phyloP scores from a whole-genome alignment of 2,329 filamentous ascomycete species.

The Trichoderma sp. region DNA sequence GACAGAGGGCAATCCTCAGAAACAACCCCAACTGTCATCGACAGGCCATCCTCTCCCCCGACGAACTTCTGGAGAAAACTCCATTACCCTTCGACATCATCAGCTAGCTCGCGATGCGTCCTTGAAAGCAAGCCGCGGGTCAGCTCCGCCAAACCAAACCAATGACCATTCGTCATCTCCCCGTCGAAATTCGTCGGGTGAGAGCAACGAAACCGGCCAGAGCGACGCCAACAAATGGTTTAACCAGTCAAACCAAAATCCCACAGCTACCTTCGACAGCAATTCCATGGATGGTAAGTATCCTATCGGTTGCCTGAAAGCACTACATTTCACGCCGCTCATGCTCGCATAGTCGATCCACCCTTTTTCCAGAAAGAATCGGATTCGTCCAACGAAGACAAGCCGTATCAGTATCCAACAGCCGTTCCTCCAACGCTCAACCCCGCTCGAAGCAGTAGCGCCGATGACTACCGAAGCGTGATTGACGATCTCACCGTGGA shows the following conservation, averaged over 20 bases:
- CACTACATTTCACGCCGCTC: slow-evolving; percentile 15
- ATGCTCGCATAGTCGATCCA: slow-evolving; percentile 46
- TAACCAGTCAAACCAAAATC: slow-evolving; percentile 54
- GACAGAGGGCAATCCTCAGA: slow-evolving; percentile 30
- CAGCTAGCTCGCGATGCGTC: slow-evolving; percentile 48
- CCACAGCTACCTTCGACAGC: slow-evolving; percentile 45
- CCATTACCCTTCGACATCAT: slow-evolving; percentile 51
- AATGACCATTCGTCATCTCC: slow-evolving; percentile 29
- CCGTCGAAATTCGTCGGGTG: slow-evolving; percentile 49
- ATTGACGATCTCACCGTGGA: slow-evolving; percentile 86
- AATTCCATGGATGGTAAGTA: slow-evolving; percentile 51
- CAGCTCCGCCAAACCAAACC: slow-evolving; percentile 28
- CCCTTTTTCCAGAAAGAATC: slow-evolving; percentile 58
- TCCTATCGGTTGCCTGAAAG: background rate
- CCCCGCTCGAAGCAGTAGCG: slow-evolving; percentile 58
- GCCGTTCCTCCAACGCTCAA: slow-evolving; percentile 36
- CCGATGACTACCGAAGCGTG: slow-evolving; percentile 76
- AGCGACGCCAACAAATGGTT: slow-evolving; percentile 59
- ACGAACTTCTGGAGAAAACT: slow-evolving; percentile 48
- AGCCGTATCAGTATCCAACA: slow-evolving; percentile 31
- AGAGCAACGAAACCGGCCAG: slow-evolving; percentile 50
- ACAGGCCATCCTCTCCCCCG: slow-evolving; percentile 47
- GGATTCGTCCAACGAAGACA: slow-evolving; percentile 54
- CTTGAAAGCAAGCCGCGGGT: slow-evolving; percentile 33
- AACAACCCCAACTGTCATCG: slow-evolving; percentile 31